Percentiles rank a stretch among this genome's conserved stretches.
Conservation (phyloP, 1,284 basidiomycete genomes). For the Ceratobasidium sp. region DNA sequence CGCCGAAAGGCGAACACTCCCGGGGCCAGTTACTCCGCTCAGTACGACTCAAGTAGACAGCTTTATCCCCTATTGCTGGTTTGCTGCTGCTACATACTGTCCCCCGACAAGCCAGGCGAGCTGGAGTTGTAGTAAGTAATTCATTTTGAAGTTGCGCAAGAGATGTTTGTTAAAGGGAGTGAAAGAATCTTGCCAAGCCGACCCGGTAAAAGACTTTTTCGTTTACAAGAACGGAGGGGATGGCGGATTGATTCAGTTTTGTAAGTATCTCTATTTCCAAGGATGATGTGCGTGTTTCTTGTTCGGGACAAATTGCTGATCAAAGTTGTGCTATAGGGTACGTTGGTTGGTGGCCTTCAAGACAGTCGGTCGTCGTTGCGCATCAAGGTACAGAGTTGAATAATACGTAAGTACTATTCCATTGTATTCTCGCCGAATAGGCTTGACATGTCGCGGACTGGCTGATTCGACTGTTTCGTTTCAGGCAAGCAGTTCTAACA, state of each 20-base stretch:
- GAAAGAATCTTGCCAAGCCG: conserved; percentile 22
- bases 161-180: not conserved
- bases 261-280: conserved; percentile 3
- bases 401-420: conserved; percentile 16
- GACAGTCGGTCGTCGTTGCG: conserved; percentile 29
- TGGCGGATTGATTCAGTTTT: conserved; percentile 14
- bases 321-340: conserved; percentile 8
- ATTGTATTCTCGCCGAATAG: too few relatives aligned
- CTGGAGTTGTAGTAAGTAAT: conserved; percentile 28
- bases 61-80: conserved; percentile 23
- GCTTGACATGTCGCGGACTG: too few relatives aligned
- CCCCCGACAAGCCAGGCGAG: conserved; percentile 14
- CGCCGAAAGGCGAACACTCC: not conserved
- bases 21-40: not conserved
- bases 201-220: conserved; percentile 24
- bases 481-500: conserved; percentile 16
- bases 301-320: not conserved
- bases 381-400: conserved; percentile 34
- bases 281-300: not conserved
- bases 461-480: not conserved
- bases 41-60: not conserved
- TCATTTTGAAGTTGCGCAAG: too few relatives aligned
- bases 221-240: conserved; percentile 33
- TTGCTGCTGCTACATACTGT: conserved; percentile 27
- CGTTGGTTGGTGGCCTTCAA: conserved; percentile 36